These are phyloP conservation scores for Tilletia caries DNA, from an alignment of 1,284 basidiomycete genomes.

Conservation along the genomic window DNA sequence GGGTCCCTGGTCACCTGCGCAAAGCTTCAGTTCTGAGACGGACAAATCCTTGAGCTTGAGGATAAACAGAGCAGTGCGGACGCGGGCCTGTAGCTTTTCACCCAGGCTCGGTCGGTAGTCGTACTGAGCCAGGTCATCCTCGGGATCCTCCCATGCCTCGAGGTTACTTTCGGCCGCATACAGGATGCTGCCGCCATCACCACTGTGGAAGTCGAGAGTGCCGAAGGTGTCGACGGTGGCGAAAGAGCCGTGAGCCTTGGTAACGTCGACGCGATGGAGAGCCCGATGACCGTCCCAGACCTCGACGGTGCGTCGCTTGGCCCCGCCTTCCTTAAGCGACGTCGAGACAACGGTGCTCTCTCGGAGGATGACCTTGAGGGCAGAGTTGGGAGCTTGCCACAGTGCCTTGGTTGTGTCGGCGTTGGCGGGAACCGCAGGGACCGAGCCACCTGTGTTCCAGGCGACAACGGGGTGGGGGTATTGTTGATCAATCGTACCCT, in stretches of 20 bases:
- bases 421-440: background rate
- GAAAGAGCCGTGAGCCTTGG: conserved; percentile 63
- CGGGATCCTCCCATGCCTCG: conserved; percentile 21
- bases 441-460: background rate
- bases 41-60: background rate
- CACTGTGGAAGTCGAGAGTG: conserved; percentile 42
- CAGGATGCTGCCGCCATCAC: conserved; percentile 55
- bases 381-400: conserved; percentile 51
- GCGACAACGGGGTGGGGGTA: too few species aligned
- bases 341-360: conserved; percentile 75
- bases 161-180: conserved; percentile 57
- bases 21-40: conserved; percentile 13
- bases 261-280: conserved; percentile 61
- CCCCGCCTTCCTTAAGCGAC: conserved; percentile 59
- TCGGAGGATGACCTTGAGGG: conserved; percentile 49
- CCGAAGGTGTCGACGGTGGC: conserved; percentile 62
- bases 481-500: too few species aligned
- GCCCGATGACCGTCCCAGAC: conserved; percentile 61
- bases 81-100: conserved; percentile 19
- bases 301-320: conserved; percentile 63
- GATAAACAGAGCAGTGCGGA: background rate
- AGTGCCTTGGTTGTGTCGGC: conserved; percentile 5
- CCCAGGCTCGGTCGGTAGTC: conserved; percentile 27
- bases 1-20: conserved; percentile 22
- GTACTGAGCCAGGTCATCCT: conserved; percentile 21